Percentiles rank a stretch among this genome's conserved stretches.
These are phyloP conservation scores for Selaginella moellendorffii DNA, from an alignment of 75 land plant species.

Conservation along the genomic window DNA sequence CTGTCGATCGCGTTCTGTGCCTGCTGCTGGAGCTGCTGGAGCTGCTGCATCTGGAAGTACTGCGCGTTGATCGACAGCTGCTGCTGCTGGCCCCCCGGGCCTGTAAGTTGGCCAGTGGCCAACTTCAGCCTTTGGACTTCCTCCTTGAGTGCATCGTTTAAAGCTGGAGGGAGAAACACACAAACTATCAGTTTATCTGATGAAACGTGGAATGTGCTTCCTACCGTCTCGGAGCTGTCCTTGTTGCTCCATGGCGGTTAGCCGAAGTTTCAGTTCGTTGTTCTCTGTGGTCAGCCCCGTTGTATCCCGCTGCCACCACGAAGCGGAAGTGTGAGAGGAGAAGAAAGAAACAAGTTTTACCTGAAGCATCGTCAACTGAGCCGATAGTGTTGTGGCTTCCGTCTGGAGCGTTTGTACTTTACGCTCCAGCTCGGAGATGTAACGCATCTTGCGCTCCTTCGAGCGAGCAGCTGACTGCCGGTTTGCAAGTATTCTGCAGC, in stretches of 20 bases:
- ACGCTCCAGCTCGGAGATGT: constrained; percentile 43
- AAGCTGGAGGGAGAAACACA: constrained; percentile 32
- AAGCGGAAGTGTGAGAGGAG: background rate
- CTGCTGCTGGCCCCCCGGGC: constrained; percentile 12
- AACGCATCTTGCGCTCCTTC: constrained; percentile 46
- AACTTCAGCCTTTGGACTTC: constrained; percentile 85
- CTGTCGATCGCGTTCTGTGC: background rate
- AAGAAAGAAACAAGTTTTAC: no score
- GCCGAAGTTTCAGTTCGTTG: constrained; percentile 43
- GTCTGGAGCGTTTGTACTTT: constrained; percentile 55
- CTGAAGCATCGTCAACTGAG: constrained; percentile 42
- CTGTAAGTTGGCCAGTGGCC: constrained; percentile 51
- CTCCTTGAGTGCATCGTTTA: constrained; percentile 82
- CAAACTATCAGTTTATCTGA: no score
- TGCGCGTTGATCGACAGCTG: background rate
- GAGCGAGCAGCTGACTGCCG: constrained; percentile 54
- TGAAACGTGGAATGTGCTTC: background rate
- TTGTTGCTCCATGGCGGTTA: constrained; percentile 68
- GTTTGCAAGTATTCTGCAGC: constrained; percentile 40
- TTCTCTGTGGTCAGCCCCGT: constrained; percentile 52
- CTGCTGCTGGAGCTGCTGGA: background rate
- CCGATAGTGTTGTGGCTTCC: constrained; percentile 50
- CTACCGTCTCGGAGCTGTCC: constrained; percentile 61
- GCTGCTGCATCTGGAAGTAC: constrained; percentile 9
- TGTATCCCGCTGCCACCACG: constrained; percentile 43